phyloP scores from a whole-genome alignment of 441 rosid genomes.

The Gossypium trilobum region DNA sequence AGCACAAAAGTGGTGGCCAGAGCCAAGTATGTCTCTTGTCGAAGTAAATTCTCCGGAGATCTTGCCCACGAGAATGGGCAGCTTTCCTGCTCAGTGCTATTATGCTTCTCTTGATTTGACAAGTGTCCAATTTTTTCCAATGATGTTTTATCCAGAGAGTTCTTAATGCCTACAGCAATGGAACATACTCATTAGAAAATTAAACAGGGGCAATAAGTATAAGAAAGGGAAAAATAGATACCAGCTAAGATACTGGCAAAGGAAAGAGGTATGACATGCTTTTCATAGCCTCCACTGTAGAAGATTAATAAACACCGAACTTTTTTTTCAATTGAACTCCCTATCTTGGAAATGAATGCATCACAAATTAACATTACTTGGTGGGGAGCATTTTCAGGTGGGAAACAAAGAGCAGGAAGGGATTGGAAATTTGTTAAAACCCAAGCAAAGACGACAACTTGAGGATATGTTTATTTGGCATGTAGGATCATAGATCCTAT shows the following conservation, averaged over 20 bases:
- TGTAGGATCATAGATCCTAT: background rate
- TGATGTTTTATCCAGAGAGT: conserved; percentile 33
- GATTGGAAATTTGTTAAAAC: background rate
- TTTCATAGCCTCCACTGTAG: background rate
- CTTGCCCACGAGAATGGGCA: conserved; percentile 92
- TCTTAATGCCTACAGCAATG: conserved; percentile 45
- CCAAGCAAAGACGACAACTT: background rate
- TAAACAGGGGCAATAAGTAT: background rate
- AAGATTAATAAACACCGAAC: background rate
- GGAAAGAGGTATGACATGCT: background rate
- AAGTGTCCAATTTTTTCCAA: conserved; percentile 29
- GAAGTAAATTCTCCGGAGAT: conserved; percentile 77
- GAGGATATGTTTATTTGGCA: background rate
- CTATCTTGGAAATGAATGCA: background rate
- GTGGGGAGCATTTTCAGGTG: background rate
- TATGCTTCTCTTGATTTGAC: conserved; percentile 38
- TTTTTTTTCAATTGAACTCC: background rate
- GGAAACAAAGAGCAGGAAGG: background rate
- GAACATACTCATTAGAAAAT: conserved; percentile 11
- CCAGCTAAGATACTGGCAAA: background rate
- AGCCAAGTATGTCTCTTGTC: conserved; percentile 69
- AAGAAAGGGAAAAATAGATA: background rate
- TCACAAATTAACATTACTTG: background rate
- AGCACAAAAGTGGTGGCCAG: conserved; percentile 67
- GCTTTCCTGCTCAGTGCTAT: conserved; percentile 47